Base-by-base conservation (phyloP, 2,329 filamentous ascomycete genomes). In the Colletotrichum gloeosporioides region DNA sequence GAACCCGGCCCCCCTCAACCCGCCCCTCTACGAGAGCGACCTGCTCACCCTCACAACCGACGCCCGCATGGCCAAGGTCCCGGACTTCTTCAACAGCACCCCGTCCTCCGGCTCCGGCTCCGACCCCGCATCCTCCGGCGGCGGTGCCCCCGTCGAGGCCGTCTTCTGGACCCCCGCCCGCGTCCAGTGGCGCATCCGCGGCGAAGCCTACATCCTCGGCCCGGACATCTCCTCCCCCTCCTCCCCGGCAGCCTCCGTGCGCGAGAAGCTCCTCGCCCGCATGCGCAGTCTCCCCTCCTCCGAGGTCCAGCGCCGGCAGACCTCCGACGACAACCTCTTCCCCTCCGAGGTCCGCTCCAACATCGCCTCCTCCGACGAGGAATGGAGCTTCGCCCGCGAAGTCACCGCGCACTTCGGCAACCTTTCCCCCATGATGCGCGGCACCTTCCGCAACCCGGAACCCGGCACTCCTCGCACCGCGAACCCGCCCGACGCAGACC, bases 331-430 rank as follows among this genome's bases (percentile, higher is more conserved):
- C 39, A n/a, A 18, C 39, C 18, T 49, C 39, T 32, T 44, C 10
- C 69, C 67, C 6, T 55, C 49, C 8, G 71, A 76, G 36, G 68
- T 69, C 22, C 44, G 62, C 31, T 31, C 69, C 9, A 25, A 62
- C 36, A 62, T 57, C 15, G 73, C 71, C 13, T 39, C 36, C 36
- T 18, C 36, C 15, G 85, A 87, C 59, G 83, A 82, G 18, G 85
- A 87, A 2, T 98, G 96, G 95, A 94, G 91, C 79, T 98, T 95
- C 93, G 86, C 87, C 63, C 93, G 88, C 78, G 96, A 98, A 85
- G 84, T 98, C 49, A 96, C 95, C 67, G 95, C 92, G 65, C 95
- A 97, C 83, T 99, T 98, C 90, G 96, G 95, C 25, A 98, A 98
- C 84, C 86, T 97, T 80, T 93, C 91, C 79, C 96, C 96, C 8